Percentiles rank a stretch among this genome's conserved stretches.
Conservation (phyloP, 139 green algal species). For the Chlamydomonas asymmetrica region DNA sequence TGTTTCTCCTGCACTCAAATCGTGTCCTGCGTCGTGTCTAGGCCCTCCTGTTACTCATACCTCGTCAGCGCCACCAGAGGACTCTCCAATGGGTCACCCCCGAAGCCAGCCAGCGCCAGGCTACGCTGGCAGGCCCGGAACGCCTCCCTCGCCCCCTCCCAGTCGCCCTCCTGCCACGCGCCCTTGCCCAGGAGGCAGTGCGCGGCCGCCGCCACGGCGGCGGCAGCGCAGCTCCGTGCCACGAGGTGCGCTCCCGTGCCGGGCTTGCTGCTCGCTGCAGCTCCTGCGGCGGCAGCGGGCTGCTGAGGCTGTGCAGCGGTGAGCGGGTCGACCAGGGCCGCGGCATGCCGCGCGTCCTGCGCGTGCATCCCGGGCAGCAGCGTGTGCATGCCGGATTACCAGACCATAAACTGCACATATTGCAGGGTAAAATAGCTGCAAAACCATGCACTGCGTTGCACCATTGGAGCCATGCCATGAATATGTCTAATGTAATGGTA, state of each 20-base stretch:
- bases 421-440: no score
- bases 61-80: no score
- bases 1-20: no score
- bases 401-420: no score
- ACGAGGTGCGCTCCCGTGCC: not conserved
- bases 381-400: not conserved
- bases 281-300: not conserved
- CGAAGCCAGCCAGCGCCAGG: no score
- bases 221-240: not conserved
- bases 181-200: slow-evolving; percentile 21
- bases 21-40: no score
- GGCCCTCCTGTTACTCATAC: no score
- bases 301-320: not conserved
- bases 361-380: not conserved
- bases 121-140: no score
- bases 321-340: not conserved
- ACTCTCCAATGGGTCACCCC: no score
- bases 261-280: not conserved
- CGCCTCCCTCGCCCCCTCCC: not conserved
- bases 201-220: slow-evolving; percentile 6
- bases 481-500: no score
- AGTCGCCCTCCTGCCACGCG: not conserved
- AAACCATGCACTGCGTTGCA: no score
- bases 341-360: slow-evolving; percentile 1
- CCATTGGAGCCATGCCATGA: no score